Conservation (phyloP, 208 protist species). For the Paratrypanosoma confusum region DNA sequence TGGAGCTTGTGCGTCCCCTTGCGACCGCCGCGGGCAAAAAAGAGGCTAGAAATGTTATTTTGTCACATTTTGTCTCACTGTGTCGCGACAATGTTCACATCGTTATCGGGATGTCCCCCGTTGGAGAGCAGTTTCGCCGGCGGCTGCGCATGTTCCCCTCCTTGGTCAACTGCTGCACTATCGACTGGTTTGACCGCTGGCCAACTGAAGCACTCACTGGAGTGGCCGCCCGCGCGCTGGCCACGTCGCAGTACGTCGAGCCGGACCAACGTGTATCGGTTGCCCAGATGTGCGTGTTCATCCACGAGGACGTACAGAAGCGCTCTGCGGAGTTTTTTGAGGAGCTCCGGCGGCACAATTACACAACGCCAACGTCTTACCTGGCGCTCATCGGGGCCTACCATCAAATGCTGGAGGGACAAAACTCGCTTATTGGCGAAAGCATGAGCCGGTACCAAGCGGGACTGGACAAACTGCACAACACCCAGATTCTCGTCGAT, state of each 20-base stretch:
- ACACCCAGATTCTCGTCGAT: constrained; percentile 90
- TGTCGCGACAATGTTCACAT: constrained; percentile 94
- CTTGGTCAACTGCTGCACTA: constrained; percentile 96
- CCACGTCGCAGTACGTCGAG: constrained; percentile 35
- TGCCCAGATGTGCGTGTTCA: constrained; percentile 83
- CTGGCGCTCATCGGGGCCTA: constrained; percentile 91
- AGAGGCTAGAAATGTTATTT: constrained; percentile 88
- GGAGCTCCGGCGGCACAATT: constrained; percentile 89
- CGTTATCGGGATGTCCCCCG: constrained; percentile 93
- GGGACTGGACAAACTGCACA: constrained; percentile 88
- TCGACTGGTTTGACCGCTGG: constrained; percentile 98
- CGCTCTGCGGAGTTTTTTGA: constrained; percentile 87
- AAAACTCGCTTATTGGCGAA: constrained; percentile 49
- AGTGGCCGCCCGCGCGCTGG: constrained; percentile 81
- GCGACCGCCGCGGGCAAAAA: constrained; percentile 85
- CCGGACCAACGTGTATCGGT: constrained; percentile 49
- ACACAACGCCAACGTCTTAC: constrained; percentile 96
- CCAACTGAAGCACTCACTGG: constrained; percentile 86
- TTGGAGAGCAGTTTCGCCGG: constrained; percentile 91
- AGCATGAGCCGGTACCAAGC: constrained; percentile 82
- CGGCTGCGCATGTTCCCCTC: constrained; percentile 96
- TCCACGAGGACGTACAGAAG: constrained; percentile 85
- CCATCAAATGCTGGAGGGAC: constrained; percentile 71
- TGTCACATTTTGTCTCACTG: constrained; percentile 88
- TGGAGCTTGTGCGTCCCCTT: constrained; percentile 77